These are phyloP conservation scores for Trifolium subterraneum DNA, from an alignment of 306 rosid species.

Conservation along the genomic window DNA sequence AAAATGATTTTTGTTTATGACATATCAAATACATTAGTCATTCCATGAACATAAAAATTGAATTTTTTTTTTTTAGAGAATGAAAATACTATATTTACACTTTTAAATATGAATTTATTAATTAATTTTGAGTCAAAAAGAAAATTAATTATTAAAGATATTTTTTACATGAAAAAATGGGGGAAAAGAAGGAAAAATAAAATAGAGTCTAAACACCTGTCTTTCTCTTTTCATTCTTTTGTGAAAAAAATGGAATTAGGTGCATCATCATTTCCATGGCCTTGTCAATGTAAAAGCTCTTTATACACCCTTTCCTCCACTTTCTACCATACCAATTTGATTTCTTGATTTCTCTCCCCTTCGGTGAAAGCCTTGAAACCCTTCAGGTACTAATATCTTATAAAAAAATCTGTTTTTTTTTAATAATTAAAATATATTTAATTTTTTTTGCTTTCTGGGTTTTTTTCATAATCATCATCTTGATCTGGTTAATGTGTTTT, in stretches of 20 bases:
- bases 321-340: slow-evolving; percentile 28
- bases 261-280: slow-evolving; percentile 32
- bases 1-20: too few species aligned
- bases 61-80: too few species aligned
- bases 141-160: background rate
- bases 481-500: slow-evolving; percentile 18
- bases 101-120: too few species aligned
- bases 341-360: slow-evolving; percentile 37
- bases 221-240: slow-evolving; percentile 35
- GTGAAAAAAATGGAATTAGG: slow-evolving; percentile 38
- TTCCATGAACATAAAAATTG: too few species aligned
- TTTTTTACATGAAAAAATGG: background rate
- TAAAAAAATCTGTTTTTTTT: background rate
- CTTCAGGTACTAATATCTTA: slow-evolving; percentile 39
- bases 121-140: background rate
- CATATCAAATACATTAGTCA: too few species aligned
- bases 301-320: slow-evolving; percentile 25
- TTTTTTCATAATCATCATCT: background rate
- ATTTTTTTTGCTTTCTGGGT: background rate
- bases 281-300: background rate
- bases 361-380: slow-evolving; percentile 43
- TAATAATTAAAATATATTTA: background rate
- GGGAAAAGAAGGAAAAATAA: background rate
- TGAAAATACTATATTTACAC: too few species aligned
- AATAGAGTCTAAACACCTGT: slow-evolving; percentile 32